phyloP scores from a whole-genome alignment of 495 filamentous ascomycete species.

The Aspergillus steynii region DNA sequence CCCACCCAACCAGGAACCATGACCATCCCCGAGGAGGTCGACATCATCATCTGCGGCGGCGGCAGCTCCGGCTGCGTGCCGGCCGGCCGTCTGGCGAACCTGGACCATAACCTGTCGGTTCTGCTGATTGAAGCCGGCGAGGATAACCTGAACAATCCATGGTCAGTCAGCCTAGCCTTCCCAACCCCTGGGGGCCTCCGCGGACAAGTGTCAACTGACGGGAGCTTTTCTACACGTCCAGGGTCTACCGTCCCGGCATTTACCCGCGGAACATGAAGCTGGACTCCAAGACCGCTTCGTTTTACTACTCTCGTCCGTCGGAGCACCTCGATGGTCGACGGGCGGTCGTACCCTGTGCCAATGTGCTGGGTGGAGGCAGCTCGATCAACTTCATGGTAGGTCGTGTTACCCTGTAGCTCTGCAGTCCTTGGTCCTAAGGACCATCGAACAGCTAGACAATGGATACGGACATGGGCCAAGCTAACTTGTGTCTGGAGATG shows the following conservation, averaged over 20 bases:
- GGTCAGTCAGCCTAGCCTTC: slow-evolving; percentile 31
- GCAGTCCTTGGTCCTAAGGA: not conserved
- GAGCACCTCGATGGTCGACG: slow-evolving; percentile 69
- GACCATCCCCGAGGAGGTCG: slow-evolving; percentile 65
- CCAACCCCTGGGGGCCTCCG: not conserved
- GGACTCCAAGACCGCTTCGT: slow-evolving; percentile 83
- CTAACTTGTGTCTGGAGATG: slow-evolving; percentile 52
- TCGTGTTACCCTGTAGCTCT: not conserved
- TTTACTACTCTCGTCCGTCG: slow-evolving; percentile 77
- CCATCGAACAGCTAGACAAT: not conserved
- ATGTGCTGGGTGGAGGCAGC: slow-evolving; percentile 75
- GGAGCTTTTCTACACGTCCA: slow-evolving; percentile 7
- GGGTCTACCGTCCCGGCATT: slow-evolving; percentile 74
- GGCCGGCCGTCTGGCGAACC: slow-evolving; percentile 74
- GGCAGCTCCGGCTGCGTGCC: slow-evolving; percentile 73
- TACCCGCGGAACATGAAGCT: slow-evolving; percentile 80
- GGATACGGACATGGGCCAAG: not conserved
- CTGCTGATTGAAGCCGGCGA: slow-evolving; percentile 78
- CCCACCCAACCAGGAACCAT: slow-evolving; percentile 16
- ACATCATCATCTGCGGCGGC: slow-evolving; percentile 82
- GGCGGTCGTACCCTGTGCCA: slow-evolving; percentile 77
- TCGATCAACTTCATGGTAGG: slow-evolving; percentile 80
- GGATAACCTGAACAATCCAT: slow-evolving; percentile 80
- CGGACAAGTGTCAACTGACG: not conserved
- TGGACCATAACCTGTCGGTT: slow-evolving; percentile 79